phyloP scores from a whole-genome alignment of 164 flowering plant species.

The Sextonia rubra region DNA sequence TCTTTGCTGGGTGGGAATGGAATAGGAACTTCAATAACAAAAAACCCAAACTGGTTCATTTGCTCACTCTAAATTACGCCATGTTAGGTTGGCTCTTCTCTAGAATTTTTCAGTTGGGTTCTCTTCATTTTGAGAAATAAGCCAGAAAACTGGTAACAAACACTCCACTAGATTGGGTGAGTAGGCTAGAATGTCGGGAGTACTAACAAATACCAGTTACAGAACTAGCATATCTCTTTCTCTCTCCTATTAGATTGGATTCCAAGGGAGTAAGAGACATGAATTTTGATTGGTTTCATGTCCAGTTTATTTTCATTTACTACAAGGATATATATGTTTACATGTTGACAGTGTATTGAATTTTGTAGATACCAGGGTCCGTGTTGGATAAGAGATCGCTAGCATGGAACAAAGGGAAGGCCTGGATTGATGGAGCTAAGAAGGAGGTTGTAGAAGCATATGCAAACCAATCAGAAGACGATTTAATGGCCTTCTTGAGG shows the following conservation, averaged over 20 bases:
- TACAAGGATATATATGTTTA: not conserved
- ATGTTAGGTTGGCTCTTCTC: not conserved
- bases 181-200: too few relatives aligned
- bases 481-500: conserved; percentile 28
- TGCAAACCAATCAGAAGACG: conserved; percentile 35
- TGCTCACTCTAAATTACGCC: not conserved
- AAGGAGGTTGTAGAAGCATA: conserved; percentile 41
- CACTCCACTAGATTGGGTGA: not conserved
- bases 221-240: too few relatives aligned
- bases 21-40: too few relatives aligned
- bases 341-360: not conserved
- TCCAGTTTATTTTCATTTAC: not conserved
- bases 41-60: too few relatives aligned
- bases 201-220: too few relatives aligned
- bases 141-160: not conserved
- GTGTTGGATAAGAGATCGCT: conserved; percentile 28
- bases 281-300: not conserved
- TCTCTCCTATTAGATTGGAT: not conserved
- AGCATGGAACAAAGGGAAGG: conserved; percentile 41
- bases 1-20: too few relatives aligned
- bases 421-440: conserved; percentile 44
- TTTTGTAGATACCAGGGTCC: conserved; percentile 25
- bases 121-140: not conserved
- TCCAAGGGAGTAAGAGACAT: not conserved
- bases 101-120: not conserved